phyloP scores from a whole-genome alignment of 208 protist genomes.

The Trypanosoma cruzi region DNA sequence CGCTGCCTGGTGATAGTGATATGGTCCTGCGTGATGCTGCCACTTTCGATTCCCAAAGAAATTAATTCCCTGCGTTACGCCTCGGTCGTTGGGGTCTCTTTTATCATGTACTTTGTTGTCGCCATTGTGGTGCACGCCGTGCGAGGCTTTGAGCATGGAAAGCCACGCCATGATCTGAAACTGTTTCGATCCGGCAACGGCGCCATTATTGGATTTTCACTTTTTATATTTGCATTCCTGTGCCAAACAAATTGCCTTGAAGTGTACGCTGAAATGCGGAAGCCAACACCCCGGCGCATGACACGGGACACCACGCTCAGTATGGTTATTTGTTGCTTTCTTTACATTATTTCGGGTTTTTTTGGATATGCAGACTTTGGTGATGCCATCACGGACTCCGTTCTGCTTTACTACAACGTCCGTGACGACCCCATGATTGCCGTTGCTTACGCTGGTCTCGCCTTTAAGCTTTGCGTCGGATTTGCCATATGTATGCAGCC shows the following conservation, averaged over 20 bases:
- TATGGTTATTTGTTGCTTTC: conserved; percentile 47
- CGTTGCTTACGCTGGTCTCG: conserved; percentile 55
- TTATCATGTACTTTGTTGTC: conserved; percentile 51
- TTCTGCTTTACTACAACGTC: conserved; percentile 65
- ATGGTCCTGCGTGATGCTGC: conserved; percentile 55
- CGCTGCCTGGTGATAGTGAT: conserved; percentile 36
- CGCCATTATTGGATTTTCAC: conserved; percentile 38
- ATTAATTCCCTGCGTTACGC: conserved; percentile 71
- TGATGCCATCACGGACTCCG: conserved; percentile 37
- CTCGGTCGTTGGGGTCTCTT: conserved; percentile 45
- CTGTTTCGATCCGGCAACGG: conserved; percentile 46
- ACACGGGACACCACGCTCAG: conserved; percentile 40
- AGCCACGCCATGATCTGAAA: conserved; percentile 36
- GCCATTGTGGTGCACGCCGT: conserved; percentile 30
- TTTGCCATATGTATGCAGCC: conserved; percentile 68
- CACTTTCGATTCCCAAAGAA: conserved; percentile 56
- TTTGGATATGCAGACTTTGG: conserved; percentile 83
- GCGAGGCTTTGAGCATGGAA: conserved; percentile 18
- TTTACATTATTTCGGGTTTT: conserved; percentile 60
- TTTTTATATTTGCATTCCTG: conserved; percentile 69
- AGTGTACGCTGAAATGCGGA: conserved; percentile 48
- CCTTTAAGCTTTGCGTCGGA: conserved; percentile 65
- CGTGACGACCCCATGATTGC: conserved; percentile 57
- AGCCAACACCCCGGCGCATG: conserved; percentile 36
- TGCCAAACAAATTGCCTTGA: conserved; percentile 63